A percentile compares a stretch with the other conserved stretches of the same genome.
Conservation (phyloP, 2,329 filamentous ascomycete genomes). For the Colletotrichum tropicicola region DNA sequence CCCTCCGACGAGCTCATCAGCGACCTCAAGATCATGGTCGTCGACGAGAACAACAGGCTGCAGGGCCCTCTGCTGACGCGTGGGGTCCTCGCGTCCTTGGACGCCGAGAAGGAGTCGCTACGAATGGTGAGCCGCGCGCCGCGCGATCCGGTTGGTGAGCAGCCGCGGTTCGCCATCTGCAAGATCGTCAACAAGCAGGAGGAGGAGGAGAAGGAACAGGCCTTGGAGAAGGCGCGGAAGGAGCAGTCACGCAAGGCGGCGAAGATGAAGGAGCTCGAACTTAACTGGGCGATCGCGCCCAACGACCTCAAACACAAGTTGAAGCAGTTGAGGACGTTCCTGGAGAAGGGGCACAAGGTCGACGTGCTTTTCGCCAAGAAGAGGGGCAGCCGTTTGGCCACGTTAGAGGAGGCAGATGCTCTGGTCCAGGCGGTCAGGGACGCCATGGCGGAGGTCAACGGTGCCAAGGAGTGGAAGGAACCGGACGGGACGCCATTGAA, state of each 20-base stretch:
- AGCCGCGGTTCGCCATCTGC: conserved; percentile 67
- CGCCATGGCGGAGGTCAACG: conserved; percentile 39
- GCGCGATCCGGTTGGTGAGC: conserved; percentile 33
- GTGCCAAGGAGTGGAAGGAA: conserved; percentile 53
- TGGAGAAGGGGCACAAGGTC: conserved; percentile 79
- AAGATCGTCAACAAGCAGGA: conserved; percentile 71
- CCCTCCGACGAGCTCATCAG: conserved; percentile 53
- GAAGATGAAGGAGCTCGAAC: conserved; percentile 79
- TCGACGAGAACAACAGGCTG: conserved; percentile 48
- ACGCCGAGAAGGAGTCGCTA: conserved; percentile 46
- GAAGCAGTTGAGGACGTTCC: conserved; percentile 72
- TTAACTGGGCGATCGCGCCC: conserved; percentile 86
- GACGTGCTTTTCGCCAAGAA: conserved; percentile 74
- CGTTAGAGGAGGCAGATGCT: conserved; percentile 65
- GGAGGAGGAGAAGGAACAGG: conserved; percentile 52
- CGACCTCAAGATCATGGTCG: conserved; percentile 50
- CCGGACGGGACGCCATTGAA: conserved; percentile 55
- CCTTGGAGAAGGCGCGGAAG: conserved; percentile 53
- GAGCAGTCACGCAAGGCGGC: conserved; percentile 47
- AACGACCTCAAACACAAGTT: conserved; percentile 81
- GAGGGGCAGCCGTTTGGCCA: conserved; percentile 70
- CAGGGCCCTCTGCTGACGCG: conserved; percentile 48
- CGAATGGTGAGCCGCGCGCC: conserved; percentile 44
- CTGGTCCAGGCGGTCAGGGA: conserved; percentile 58
- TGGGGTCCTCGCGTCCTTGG: conserved; percentile 50